Base-by-base conservation (phyloP, 2,329 filamentous ascomycete species). In the Fusarium sp. region DNA sequence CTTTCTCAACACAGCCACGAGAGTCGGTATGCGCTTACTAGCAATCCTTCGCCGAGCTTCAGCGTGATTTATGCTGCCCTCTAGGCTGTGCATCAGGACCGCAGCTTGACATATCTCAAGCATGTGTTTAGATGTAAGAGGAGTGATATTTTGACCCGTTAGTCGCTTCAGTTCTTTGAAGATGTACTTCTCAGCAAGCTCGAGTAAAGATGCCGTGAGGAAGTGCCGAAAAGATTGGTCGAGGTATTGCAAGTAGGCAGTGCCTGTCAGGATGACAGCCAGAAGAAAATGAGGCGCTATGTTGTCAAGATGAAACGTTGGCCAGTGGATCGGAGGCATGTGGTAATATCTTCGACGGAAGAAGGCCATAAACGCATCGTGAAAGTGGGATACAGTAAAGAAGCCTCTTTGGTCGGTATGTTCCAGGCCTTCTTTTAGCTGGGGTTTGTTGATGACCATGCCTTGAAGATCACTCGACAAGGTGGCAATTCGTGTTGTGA, bases 21-120 rank as follows among this genome's bases (percentile, higher is more conserved):
- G 24, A 1, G 44, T 30, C 7, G 71, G 65, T 8, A 70, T 57
- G 1, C 60, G 45, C 8, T 59, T 63, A 8, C 32, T 63, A 1
- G 59, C 52, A 5, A 62, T 18, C 4, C 59, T 65, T 34, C 47
- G 59, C 6, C 71, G 62, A 8, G 54, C 29, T 12, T 65, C 49
- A 1, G 41, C 20, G 7, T 63, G 43, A 3, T 72, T 71, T 3
- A 47, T 30, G 4, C 58, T 56, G 0, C 56, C 55, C 6, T 72
- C 62, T 0, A 73, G 40, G 3, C 47, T 48, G 8, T 46, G 41
- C 13, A 72, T 68, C 6, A 70, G 6, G 2, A 62, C 34, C 0
- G 69, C 60, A 2, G 71, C 71, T 45, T 74, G 71, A 2, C 53
- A 73, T 13, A 59, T 18, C 29, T 72, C 47, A 4, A 72, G 44